Base-by-base conservation (phyloP, 495 filamentous ascomycete species). In the Talaromyces wortmannii region DNA sequence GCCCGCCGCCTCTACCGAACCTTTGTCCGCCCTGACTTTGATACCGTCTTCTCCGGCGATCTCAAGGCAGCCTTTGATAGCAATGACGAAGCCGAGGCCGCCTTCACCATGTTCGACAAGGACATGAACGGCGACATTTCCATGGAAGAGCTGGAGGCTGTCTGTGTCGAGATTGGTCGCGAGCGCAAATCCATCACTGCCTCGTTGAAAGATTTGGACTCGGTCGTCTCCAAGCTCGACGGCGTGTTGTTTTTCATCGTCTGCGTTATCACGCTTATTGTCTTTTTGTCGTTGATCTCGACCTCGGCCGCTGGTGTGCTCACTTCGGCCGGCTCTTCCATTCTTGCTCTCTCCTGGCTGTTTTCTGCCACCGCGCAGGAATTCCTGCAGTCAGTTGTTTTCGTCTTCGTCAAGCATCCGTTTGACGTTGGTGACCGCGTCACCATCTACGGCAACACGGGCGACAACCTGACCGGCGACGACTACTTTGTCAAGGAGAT, bases 401-500 rank as follows among this genome's bases (percentile, higher is more conserved):
- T 97, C 62, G 92, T 97, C 56, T 96, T 97, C 61, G 88, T 97
- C 64, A 97, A 97, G 75, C 92, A 97, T 67, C 92, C 92, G 5
- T 97, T 97, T 61, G 94, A 97, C 67, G 94, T 97, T 12, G 92
- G 92, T 57, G 92, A 97, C 68, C 84, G 92, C 52, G 90, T 97
- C 3, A 89, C 88, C 16, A 80, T 97, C 31, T 96, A 96, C 61
- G 91, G 91, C 45, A 96, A 95, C 64, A 85, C 92, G 0, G 94
- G 92, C 55, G 77, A 84, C 29, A 62, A 78, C 13, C 79, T 90
- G 66, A 77, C 79, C 15, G 91, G 91, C 23, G 92, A 97, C 64
- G 91, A 96, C 61, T 97, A 96, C 72, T 95, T 96, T 57, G 91
- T 98, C 52, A 92, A 95, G 54, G 89, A 96, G 59, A 92, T 97